Percentiles rank a stretch among this genome's conserved stretches.
Conservation (phyloP, 805 yeast genomes). For the Allodekkera sacchari region DNA sequence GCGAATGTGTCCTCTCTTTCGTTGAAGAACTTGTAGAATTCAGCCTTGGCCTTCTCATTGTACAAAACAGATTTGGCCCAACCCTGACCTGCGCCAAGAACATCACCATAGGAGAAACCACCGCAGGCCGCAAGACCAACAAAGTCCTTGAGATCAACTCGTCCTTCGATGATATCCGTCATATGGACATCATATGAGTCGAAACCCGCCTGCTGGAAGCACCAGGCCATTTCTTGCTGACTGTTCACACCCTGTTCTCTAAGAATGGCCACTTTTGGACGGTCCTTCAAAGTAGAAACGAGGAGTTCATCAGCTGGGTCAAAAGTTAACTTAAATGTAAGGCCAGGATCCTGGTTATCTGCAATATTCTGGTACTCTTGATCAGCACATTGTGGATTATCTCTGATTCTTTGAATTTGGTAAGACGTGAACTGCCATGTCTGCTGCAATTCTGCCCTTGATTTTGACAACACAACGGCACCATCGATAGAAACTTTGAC, state of each 20-base stretch:
- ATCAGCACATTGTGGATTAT: constrained; percentile 83
- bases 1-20: constrained; percentile 90
- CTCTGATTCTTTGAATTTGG: constrained; percentile 85
- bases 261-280: constrained; percentile 87
- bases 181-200: constrained; percentile 92
- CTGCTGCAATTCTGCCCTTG: constrained; percentile 70
- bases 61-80: constrained; percentile 96
- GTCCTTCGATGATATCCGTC: constrained; percentile 80
- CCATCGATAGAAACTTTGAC: constrained; percentile 42
- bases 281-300: constrained; percentile 29
- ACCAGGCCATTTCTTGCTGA: constrained; percentile 97
- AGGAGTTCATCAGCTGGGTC: constrained; percentile 45
- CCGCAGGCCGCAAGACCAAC: constrained; percentile 98
- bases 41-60: constrained; percentile 66
- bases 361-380: constrained; percentile 70
- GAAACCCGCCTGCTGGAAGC: constrained; percentile 92
- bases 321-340: constrained; percentile 71
- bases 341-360: constrained; percentile 87
- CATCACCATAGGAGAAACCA: constrained; percentile 98
- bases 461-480: constrained; percentile 34
- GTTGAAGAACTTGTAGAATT: constrained; percentile 75
- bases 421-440: constrained; percentile 85
- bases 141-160: constrained; percentile 64
- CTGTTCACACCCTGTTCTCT: constrained; percentile 99
- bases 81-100: constrained; percentile 96